A percentile compares a stretch with the other conserved stretches of the same genome.
Evolutionary conservation across 169 alveolate species (phyloP).

Genomic region (Cryptosporidium canis): DNA sequence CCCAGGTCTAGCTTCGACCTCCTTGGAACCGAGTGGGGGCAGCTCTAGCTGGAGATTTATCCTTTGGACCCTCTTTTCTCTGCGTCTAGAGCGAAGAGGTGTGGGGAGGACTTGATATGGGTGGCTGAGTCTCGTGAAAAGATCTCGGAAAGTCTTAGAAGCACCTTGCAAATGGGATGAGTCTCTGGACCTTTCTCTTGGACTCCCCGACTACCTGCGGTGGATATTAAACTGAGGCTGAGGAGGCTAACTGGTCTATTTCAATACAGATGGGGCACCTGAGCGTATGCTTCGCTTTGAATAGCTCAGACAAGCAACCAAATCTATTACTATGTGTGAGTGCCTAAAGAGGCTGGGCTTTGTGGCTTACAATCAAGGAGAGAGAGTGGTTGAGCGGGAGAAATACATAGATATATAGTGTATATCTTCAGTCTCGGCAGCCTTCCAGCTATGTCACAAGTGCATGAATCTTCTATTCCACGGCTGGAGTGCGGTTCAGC

Average conservation of each 20-base stretch:
- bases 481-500: no score
- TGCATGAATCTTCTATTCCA: background rate
- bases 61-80: background rate
- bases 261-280: no score
- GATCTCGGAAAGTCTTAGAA: no score
- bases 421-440: background rate
- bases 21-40: no score
- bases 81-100: no score
- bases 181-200: background rate
- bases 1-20: no score
- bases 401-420: background rate
- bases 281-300: no score
- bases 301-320: background rate
- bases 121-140: no score
- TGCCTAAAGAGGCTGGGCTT: background rate
- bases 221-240: no score
- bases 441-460: background rate
- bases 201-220: no score
- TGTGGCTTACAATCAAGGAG: background rate
- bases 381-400: conserved; percentile 9
- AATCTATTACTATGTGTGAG: background rate
- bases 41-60: background rate
- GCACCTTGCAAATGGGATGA: no score
- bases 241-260: background rate
- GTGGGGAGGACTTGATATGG: no score